Conservation (phyloP, 2,329 filamentous ascomycete genomes). For the Colletotrichum trifolii region DNA sequence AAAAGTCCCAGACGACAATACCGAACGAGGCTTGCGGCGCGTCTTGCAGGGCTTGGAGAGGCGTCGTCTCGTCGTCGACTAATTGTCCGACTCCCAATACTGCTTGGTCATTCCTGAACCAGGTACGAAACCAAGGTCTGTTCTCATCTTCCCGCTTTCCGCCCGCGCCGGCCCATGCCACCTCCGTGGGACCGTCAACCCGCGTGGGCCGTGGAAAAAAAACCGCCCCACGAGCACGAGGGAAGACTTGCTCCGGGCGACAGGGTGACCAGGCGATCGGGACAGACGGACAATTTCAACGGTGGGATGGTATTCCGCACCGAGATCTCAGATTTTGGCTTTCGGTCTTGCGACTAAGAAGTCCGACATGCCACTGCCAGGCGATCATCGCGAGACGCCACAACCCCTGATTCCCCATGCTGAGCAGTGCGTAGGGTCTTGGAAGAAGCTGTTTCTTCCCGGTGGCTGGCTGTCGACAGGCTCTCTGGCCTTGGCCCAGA, state of each 20-base stretch:
- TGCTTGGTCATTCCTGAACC: too few species aligned
- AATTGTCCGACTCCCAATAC: too few species aligned
- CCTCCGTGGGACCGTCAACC: slow-evolving; percentile 8
- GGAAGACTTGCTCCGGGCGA: slow-evolving; percentile 6
- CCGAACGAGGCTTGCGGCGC: too few species aligned
- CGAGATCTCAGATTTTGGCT: slow-evolving; percentile 20
- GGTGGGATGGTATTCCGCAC: slow-evolving; percentile 25
- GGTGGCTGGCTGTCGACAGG: slow-evolving; percentile 1
- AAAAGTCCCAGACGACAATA: too few species aligned
- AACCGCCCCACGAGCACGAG: slow-evolving; percentile 14
- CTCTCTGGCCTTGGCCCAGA: slow-evolving; percentile 7
- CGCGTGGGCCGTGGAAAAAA: slow-evolving; percentile 30
- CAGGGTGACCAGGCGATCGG: slow-evolving; percentile 16
- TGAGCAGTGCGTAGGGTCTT: slow-evolving; percentile 33
- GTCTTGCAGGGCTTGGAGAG: too few species aligned
- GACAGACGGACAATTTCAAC: slow-evolving; percentile 21
- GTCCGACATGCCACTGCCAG: not conserved
- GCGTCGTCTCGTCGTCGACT: too few species aligned
- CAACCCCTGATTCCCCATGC: slow-evolving; percentile 31
- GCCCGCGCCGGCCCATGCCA: slow-evolving; percentile 11
- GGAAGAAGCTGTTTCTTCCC: slow-evolving; percentile 5
- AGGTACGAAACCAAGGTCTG: slow-evolving; percentile 3
- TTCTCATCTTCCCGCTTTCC: not conserved
- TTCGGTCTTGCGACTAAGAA: slow-evolving; percentile 6
- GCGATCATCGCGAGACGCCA: slow-evolving; percentile 4